Conservation (phyloP, 352 stramenopile genomes). For the Phytophthora brassicae region DNA sequence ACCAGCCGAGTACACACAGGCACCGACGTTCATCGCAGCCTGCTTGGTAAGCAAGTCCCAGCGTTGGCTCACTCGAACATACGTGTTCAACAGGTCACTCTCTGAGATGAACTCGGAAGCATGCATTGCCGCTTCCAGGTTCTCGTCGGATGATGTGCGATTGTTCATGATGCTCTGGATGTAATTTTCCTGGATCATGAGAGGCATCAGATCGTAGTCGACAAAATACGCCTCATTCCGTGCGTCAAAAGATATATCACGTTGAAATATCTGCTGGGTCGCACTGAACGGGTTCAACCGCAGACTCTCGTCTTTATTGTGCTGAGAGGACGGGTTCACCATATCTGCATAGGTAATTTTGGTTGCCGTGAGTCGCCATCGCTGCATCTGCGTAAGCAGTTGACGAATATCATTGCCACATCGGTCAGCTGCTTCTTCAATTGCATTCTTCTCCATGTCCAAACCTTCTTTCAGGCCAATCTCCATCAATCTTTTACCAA, state of each 20-base stretch:
- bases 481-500: constrained; percentile 92
- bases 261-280: constrained; percentile 91
- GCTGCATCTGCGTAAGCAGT: constrained; percentile 97
- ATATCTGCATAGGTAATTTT: constrained; percentile 89
- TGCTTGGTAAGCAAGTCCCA: constrained; percentile 95
- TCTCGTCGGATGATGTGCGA: constrained; percentile 61
- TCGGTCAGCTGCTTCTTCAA: constrained; percentile 95
- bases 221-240: constrained; percentile 98
- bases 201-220: constrained; percentile 97
- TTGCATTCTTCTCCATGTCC: constrained; percentile 94
- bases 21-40: constrained; percentile 89
- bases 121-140: constrained; percentile 80
- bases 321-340: constrained; percentile 69
- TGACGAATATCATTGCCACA: constrained; percentile 98
- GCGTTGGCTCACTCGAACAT: constrained; percentile 86
- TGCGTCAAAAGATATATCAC: constrained; percentile 68
- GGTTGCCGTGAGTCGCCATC: constrained; percentile 88
- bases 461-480: constrained; percentile 92
- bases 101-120: constrained; percentile 93
- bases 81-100: constrained; percentile 79
- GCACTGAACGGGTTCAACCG: constrained; percentile 95
- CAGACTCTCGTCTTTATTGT: constrained; percentile 94
- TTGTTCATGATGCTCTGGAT: constrained; percentile 85
- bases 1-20: constrained; percentile 75
- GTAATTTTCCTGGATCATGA: constrained; percentile 95